Conservation (phyloP, 2,329 filamentous ascomycete genomes). For the Trichoderma citrinoviride region DNA sequence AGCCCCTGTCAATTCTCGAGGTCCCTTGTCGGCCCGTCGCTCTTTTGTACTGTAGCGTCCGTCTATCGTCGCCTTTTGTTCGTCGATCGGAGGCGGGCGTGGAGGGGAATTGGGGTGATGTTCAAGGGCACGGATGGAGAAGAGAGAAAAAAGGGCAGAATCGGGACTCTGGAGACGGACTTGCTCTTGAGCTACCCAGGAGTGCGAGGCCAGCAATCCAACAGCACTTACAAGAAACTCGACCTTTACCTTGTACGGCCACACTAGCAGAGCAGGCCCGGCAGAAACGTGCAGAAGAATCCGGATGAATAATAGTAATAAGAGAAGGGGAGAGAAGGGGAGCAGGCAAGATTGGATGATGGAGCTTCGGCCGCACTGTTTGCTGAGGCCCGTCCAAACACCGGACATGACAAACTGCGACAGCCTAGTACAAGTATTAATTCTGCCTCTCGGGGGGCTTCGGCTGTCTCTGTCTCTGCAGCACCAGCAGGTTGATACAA, state of each 20-base stretch:
- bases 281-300: conserved; percentile 1
- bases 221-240: neutral
- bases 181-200: neutral
- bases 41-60: neutral
- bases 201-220: neutral
- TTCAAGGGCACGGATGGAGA: conserved; percentile 3
- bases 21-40: conserved; percentile 17
- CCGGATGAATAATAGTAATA: neutral
- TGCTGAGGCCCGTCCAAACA: neutral
- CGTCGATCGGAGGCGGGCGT: conserved; percentile 3
- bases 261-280: neutral
- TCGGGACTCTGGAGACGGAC: neutral
- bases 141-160: neutral
- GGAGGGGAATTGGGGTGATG: neutral
- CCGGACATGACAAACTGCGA: conserved; percentile 9
- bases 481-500: no score
- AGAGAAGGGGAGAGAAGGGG: neutral
- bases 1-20: conserved; percentile 12
- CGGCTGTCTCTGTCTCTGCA: neutral
- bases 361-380: no score
- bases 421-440: neutral
- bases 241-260: neutral
- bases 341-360: neutral
- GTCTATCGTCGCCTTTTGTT: conserved; percentile 14
- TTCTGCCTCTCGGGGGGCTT: conserved; percentile 4